phyloP scores from a whole-genome alignment of 345 rosid species.

The Erodium maritimum region DNA sequence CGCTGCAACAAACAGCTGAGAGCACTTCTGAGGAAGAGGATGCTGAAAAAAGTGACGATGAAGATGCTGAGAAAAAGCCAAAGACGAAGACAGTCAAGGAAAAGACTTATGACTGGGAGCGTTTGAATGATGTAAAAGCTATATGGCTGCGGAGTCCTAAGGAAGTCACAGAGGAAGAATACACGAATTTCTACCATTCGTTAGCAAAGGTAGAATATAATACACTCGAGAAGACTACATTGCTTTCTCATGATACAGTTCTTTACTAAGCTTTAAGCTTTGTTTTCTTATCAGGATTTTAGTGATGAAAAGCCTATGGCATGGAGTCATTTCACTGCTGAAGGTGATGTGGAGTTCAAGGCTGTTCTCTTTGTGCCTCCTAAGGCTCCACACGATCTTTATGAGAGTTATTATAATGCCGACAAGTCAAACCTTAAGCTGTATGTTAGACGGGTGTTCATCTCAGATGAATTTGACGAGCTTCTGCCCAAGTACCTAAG shows the following conservation, averaged over 20 bases:
- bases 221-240: no score
- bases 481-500: conserved; percentile 86
- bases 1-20: conserved; percentile 32
- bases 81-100: conserved; percentile 78
- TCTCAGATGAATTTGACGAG: conserved; percentile 95
- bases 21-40: conserved; percentile 37
- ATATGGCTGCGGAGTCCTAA: conserved; percentile 94
- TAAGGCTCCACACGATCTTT: conserved; percentile 83
- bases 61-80: conserved; percentile 59
- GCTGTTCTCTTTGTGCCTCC: conserved; percentile 92
- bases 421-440: conserved; percentile 84
- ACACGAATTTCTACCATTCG: conserved; percentile 76
- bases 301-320: conserved; percentile 73
- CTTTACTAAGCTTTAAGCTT: no score
- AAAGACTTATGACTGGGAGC: conserved; percentile 81
- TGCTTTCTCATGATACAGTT: no score
- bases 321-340: conserved; percentile 94
- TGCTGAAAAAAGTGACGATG: no score
- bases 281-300: conserved; percentile 46
- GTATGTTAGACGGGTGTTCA: conserved; percentile 91
- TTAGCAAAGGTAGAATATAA: conserved; percentile 55
- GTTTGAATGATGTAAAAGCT: conserved; percentile 90
- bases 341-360: conserved; percentile 97
- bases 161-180: conserved; percentile 91
- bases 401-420: conserved; percentile 84